A percentile compares a stretch with the other conserved stretches of the same genome.
Conservation (phyloP, 768 basidiomycete genomes). For the Daedaleopsis nitida region DNA sequence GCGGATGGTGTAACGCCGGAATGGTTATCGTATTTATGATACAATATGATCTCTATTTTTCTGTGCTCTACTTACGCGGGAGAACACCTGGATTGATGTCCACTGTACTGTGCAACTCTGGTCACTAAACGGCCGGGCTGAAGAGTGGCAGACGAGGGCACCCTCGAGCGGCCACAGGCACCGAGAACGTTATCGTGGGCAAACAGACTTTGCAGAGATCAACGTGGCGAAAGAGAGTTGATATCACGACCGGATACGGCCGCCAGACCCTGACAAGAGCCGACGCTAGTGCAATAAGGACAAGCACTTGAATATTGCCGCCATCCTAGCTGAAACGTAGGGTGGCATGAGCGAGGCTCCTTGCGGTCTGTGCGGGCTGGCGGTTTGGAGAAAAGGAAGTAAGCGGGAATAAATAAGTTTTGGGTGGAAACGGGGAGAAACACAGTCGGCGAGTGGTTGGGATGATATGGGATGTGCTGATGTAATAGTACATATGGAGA, state of each 20-base stretch:
- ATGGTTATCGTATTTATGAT: background rate
- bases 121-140: too few relatives aligned
- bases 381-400: too few relatives aligned
- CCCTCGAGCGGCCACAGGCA: background rate
- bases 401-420: too few relatives aligned
- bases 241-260: background rate
- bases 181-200: background rate
- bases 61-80: background rate
- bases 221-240: background rate
- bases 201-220: background rate
- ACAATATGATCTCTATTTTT: background rate
- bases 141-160: too few relatives aligned
- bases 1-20: background rate
- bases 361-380: too few relatives aligned
- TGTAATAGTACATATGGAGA: background rate
- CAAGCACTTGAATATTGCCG: too few relatives aligned
- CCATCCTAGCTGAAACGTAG: background rate
- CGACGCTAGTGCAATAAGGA: background rate
- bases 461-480: background rate
- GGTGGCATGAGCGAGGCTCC: slow-evolving; percentile 8
- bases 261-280: background rate
- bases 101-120: too few relatives aligned
- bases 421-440: too few relatives aligned
- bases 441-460: too few relatives aligned
- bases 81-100: background rate